A percentile compares a stretch with the other conserved stretches of the same genome.
These are phyloP conservation scores for Candida neerlandica DNA, from an alignment of 1,139 yeast genomes.

Conservation along the genomic window DNA sequence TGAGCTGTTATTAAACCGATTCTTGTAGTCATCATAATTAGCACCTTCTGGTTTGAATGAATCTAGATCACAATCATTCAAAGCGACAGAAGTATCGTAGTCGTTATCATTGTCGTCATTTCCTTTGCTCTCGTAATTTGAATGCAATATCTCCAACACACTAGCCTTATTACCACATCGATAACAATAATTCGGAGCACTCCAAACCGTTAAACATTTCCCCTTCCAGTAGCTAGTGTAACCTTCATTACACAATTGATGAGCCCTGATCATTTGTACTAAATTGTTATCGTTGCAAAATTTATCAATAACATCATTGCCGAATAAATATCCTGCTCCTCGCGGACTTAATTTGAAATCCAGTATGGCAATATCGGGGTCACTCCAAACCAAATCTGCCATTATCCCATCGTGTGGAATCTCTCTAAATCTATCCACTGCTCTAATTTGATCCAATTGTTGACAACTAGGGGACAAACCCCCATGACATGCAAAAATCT, in stretches of 20 bases:
- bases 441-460: constrained; percentile 85
- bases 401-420: constrained; percentile 99
- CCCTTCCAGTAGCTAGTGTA: constrained; percentile 91
- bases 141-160: constrained; percentile 68
- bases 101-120: neutral
- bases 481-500: constrained; percentile 95
- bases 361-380: constrained; percentile 85
- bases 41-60: neutral
- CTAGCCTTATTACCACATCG: constrained; percentile 97
- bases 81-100: constrained; percentile 10
- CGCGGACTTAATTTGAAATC: constrained; percentile 90
- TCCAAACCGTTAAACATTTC: constrained; percentile 93
- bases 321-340: constrained; percentile 98
- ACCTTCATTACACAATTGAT: constrained; percentile 95
- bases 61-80: constrained; percentile 1
- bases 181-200: constrained; percentile 97
- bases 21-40: constrained; percentile 14
- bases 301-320: constrained; percentile 84
- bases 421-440: constrained; percentile 88
- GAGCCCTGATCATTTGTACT: constrained; percentile 87
- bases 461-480: constrained; percentile 95
- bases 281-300: constrained; percentile 78
- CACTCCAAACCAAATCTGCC: constrained; percentile 99
- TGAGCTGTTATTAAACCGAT: constrained; percentile 15
- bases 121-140: constrained; percentile 29